These are phyloP conservation scores for Cicer arietinum DNA, from an alignment of 306 rosid genomes.

Conservation along the genomic window DNA sequence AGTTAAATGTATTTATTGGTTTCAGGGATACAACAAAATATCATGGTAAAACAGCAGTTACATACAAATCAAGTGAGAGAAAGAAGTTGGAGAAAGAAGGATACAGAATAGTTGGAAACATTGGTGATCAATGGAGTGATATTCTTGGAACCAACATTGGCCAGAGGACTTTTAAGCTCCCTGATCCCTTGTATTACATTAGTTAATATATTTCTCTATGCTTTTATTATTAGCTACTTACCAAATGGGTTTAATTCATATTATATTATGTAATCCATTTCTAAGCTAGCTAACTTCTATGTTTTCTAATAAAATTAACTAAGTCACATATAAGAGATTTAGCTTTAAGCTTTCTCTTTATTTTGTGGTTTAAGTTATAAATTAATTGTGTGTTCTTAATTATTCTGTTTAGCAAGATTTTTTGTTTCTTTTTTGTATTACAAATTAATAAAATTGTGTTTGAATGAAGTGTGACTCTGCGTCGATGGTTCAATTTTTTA, in stretches of 20 bases:
- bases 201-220: constrained; percentile 22
- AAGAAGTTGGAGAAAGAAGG: constrained; percentile 51
- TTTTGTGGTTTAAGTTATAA: too few relatives aligned
- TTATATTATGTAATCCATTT: background rate
- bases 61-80: constrained; percentile 61
- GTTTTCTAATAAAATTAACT: background rate
- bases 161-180: constrained; percentile 66
- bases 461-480: too few relatives aligned
- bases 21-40: constrained; percentile 46
- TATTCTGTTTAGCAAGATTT: too few relatives aligned
- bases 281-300: background rate
- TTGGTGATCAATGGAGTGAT: constrained; percentile 80
- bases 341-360: too few relatives aligned
- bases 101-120: constrained; percentile 63
- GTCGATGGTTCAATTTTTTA: too few relatives aligned
- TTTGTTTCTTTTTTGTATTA: too few relatives aligned
- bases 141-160: constrained; percentile 54
- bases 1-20: background rate
- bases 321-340: background rate
- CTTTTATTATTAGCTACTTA: background rate
- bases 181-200: constrained; percentile 70
- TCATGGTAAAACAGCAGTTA: constrained; percentile 41
- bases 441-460: too few relatives aligned
- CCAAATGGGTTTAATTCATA: background rate
- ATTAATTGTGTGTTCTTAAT: too few relatives aligned